Evolutionary conservation across 805 yeast species (phyloP).

Genomic region (Naumovozyma castellii): DNA sequence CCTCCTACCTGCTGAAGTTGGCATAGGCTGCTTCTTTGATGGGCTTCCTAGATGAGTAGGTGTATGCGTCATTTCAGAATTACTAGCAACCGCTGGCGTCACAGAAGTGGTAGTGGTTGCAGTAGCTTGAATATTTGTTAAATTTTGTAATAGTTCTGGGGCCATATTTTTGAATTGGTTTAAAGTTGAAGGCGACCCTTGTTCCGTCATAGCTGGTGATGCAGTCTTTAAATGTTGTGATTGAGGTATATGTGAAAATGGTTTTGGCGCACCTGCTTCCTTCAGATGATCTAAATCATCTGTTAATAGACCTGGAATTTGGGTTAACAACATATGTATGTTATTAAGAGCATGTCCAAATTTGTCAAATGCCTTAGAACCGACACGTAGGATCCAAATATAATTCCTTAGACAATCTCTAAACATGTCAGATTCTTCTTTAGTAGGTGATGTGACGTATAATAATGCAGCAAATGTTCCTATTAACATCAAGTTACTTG

Average conservation of each 20-base stretch:
- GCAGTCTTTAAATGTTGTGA: conserved; percentile 1
- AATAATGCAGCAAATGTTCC: conserved; percentile 83
- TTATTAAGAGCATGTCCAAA: conserved; percentile 64
- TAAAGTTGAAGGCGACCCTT: conserved; percentile 9
- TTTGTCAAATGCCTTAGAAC: conserved; percentile 69
- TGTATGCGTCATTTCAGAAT: neutral
- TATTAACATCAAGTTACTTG: conserved; percentile 68
- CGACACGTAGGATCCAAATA: conserved; percentile 64
- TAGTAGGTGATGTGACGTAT: conserved; percentile 52
- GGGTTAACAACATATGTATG: conserved; percentile 61
- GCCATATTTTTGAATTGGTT: neutral
- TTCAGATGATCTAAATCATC: conserved; percentile 22
- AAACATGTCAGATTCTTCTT: conserved; percentile 56
- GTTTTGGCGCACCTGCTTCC: conserved; percentile 5
- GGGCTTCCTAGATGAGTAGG: neutral
- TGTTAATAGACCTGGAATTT: conserved; percentile 57
- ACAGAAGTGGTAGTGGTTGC: no score
- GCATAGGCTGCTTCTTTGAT: no score
- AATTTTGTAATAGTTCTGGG: conserved; percentile 13
- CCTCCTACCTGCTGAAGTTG: neutral
- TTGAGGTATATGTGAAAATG: conserved; percentile 18
- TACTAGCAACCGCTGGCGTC: neutral
- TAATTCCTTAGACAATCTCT: conserved; percentile 65
- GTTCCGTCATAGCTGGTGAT: conserved; percentile 8
- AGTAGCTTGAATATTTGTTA: conserved; percentile 8